Percentiles rank a stretch among this genome's conserved stretches.
These are phyloP conservation scores for Xylaria multiplex DNA, from an alignment of 2,329 filamentous ascomycete species.

Conservation along the genomic window DNA sequence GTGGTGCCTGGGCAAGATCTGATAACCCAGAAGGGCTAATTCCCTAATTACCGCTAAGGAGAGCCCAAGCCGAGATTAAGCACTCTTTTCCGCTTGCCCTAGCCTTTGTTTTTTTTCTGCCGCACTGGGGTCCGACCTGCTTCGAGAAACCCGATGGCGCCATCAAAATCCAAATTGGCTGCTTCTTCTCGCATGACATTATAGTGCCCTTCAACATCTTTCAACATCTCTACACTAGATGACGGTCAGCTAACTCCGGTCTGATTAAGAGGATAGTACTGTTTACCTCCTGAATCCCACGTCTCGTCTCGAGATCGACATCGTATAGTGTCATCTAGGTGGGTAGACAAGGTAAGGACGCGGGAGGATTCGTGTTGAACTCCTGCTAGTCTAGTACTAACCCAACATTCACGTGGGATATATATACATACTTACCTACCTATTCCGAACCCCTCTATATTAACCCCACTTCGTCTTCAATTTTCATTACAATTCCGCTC, in stretches of 20 bases:
- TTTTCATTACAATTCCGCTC: slow-evolving; percentile 25
- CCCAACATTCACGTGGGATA: slow-evolving; percentile 9
- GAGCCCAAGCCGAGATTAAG: slow-evolving; percentile 20
- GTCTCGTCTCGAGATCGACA: neutral
- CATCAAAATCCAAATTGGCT: slow-evolving; percentile 4
- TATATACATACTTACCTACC: neutral
- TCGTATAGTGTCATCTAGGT: neutral
- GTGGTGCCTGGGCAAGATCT: slow-evolving; percentile 22
- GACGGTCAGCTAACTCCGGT: neutral
- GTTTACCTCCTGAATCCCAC: neutral
- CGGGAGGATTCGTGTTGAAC: slow-evolving; percentile 5
- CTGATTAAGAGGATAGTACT: neutral
- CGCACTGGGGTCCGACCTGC: neutral
- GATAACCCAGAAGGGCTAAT: slow-evolving; percentile 23
- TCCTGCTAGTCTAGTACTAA: neutral
- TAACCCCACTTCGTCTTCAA: slow-evolving; percentile 26
- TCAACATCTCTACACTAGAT: neutral
- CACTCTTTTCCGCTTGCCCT: slow-evolving; percentile 17
- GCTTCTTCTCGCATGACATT: neutral
- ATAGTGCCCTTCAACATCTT: neutral
- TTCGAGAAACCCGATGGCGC: neutral
- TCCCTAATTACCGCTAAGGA: slow-evolving; percentile 17
- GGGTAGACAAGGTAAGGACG: neutral
- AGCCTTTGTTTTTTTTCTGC: neutral
- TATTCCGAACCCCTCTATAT: slow-evolving; percentile 17